Evolutionary conservation across 176 grass and related monocot genomes (phyloP).

Genomic region (Raddia guianensis): DNA sequence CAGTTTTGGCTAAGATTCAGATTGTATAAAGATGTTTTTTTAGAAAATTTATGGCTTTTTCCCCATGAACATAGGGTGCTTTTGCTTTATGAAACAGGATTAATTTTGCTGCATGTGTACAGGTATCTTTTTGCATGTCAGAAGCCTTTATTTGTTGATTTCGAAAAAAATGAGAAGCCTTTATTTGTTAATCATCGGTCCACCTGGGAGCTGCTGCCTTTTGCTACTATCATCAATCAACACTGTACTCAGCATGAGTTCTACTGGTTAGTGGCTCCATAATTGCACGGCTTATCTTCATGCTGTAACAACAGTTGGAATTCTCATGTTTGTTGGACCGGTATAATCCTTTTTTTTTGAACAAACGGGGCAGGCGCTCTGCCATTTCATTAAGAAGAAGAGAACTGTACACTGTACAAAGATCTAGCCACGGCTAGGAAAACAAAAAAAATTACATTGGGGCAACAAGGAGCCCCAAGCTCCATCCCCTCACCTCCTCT

Average conservation of each 20-base stretch:
- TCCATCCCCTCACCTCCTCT: no score
- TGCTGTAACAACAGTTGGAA: slow-evolving; percentile 34
- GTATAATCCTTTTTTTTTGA: slow-evolving; percentile 29
- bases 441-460: no score
- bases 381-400: no score
- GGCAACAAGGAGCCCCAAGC: no score
- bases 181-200: slow-evolving; percentile 11
- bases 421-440: no score
- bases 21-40: not conserved
- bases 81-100: not conserved
- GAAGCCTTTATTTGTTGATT: slow-evolving; percentile 15
- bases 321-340: slow-evolving; percentile 15
- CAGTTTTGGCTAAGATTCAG: slow-evolving; percentile 3
- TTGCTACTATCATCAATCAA: slow-evolving; percentile 26
- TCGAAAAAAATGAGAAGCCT: not conserved
- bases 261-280: slow-evolving; percentile 24
- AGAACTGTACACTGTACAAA: no score
- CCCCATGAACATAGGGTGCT: slow-evolving; percentile 8
- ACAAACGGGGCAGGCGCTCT: no score
- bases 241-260: slow-evolving; percentile 16
- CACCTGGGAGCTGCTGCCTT: not conserved
- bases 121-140: not conserved
- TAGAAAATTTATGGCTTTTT: not conserved
- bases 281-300: slow-evolving; percentile 21
- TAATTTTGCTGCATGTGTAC: not conserved